A percentile compares a stretch with the other conserved stretches of the same genome.
phyloP scores from a whole-genome alignment of 148 eudicot genomes.

The Arbutus unedo region DNA sequence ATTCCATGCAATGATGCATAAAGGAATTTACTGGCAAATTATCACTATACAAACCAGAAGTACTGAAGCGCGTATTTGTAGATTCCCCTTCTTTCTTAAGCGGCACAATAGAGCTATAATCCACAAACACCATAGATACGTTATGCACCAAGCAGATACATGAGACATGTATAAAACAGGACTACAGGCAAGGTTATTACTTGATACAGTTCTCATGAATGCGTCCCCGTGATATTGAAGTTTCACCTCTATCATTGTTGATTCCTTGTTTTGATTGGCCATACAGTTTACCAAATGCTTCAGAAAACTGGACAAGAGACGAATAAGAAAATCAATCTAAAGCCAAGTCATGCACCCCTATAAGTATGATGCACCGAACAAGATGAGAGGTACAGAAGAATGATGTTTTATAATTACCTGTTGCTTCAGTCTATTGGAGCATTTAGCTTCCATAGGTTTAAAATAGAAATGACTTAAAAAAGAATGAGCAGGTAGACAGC shows the following conservation, averaged over 20 bases:
- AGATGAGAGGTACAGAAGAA: not conserved
- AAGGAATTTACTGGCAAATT: not conserved
- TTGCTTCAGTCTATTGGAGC: not conserved
- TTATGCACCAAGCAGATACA: not conserved
- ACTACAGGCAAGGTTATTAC: constrained; percentile 32
- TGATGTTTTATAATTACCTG: not conserved
- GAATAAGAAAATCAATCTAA: constrained; percentile 7
- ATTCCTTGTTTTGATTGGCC: constrained; percentile 73
- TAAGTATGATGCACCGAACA: not conserved
- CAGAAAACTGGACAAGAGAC: constrained; percentile 57
- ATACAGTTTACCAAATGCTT: constrained; percentile 85
- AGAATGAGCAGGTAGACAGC: not conserved
- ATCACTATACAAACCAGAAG: constrained; percentile 62
- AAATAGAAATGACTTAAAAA: not conserved
- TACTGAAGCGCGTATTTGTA: constrained; percentile 62
- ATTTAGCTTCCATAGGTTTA: not conserved
- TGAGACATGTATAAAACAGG: not conserved
- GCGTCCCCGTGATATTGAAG: constrained; percentile 43
- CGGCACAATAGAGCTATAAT: constrained; percentile 68
- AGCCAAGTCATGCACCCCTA: not conserved
- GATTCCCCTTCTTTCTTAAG: constrained; percentile 52
- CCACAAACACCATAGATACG: not conserved
- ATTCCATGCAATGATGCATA: not conserved
- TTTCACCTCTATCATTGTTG: constrained; percentile 42
- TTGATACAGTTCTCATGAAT: constrained; percentile 86